phyloP scores from a whole-genome alignment of 2,329 filamentous ascomycete species.

The Aspergillus versicolor region DNA sequence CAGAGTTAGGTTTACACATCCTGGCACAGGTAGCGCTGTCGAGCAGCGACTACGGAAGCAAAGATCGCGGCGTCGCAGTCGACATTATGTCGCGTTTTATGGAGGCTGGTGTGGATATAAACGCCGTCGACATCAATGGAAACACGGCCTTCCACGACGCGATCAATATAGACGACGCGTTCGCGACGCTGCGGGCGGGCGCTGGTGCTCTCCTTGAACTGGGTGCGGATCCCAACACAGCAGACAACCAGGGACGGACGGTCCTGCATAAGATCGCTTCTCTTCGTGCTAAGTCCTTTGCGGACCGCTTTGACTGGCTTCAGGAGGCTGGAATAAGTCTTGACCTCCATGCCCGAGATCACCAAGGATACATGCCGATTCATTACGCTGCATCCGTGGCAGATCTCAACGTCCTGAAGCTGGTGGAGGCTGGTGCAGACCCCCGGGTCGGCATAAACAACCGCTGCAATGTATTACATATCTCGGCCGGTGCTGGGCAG shows the following conservation, averaged over 20 bases:
- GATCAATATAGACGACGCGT: too few species aligned
- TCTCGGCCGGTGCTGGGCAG: constrained; percentile 10
- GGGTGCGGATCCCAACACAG: not conserved
- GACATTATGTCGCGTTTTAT: not conserved
- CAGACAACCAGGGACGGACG: constrained; percentile 2
- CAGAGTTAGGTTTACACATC: not conserved
- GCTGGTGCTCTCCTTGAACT: not conserved
- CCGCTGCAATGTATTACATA: constrained; percentile 8
- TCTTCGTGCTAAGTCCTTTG: not conserved
- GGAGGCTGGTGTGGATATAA: not conserved
- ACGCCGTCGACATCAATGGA: not conserved
- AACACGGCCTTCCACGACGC: not conserved
- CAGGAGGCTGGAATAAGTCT: not conserved
- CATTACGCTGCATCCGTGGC: constrained; percentile 9
- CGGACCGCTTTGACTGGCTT: not conserved
- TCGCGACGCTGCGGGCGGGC: not conserved
- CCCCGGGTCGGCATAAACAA: not conserved
- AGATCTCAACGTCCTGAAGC: not conserved
- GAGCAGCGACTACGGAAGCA: not conserved
- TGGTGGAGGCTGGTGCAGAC: constrained; percentile 10
- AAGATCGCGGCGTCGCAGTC: not conserved
- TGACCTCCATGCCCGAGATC: constrained; percentile 1
- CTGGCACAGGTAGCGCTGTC: not conserved
- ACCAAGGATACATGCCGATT: constrained; percentile 8
- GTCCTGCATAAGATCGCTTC: not conserved